phyloP scores from a whole-genome alignment of 805 yeast species.

The Teunomyces aglyptinius region DNA sequence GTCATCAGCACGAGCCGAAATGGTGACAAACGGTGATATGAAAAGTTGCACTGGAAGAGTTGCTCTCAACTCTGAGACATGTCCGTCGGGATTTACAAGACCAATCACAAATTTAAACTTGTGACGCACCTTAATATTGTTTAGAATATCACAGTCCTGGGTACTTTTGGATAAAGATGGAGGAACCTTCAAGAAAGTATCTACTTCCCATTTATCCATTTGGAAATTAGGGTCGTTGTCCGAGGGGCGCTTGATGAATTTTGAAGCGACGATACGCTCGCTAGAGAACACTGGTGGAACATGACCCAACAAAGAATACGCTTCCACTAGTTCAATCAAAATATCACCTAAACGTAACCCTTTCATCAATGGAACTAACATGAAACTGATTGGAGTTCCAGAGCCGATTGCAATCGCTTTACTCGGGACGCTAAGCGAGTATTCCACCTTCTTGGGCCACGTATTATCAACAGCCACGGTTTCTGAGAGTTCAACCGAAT shows the following conservation, averaged over 20 bases:
- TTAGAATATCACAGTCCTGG: conserved; percentile 78
- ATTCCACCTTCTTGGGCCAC: conserved; percentile 94
- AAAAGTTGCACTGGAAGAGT: conserved; percentile 78
- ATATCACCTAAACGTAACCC: conserved; percentile 79
- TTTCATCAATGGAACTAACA: conserved; percentile 75
- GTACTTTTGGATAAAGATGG: conserved; percentile 71
- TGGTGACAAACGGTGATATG: conserved; percentile 77
- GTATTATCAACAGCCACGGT: conserved; percentile 92
- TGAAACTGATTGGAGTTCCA: conserved; percentile 62
- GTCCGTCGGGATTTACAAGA: conserved; percentile 85
- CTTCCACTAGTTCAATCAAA: conserved; percentile 66
- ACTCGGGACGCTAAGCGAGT: conserved; percentile 79
- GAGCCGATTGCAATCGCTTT: conserved; percentile 92
- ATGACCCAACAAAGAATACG: conserved; percentile 57
- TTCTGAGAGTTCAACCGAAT: conserved; percentile 82
- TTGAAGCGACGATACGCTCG: conserved; percentile 58
- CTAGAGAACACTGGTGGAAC: conserved; percentile 56
- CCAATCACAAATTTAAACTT: conserved; percentile 80
- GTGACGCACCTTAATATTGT: conserved; percentile 79
- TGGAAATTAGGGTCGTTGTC: conserved; percentile 44
- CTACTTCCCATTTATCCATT: conserved; percentile 69
- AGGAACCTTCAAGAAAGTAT: conserved; percentile 62
- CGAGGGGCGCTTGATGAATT: conserved; percentile 43
- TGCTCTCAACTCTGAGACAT: conserved; percentile 86
- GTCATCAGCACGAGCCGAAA: conserved; percentile 47